Base-by-base conservation (phyloP, 1,284 basidiomycete species). In the Boletus mariae region DNA sequence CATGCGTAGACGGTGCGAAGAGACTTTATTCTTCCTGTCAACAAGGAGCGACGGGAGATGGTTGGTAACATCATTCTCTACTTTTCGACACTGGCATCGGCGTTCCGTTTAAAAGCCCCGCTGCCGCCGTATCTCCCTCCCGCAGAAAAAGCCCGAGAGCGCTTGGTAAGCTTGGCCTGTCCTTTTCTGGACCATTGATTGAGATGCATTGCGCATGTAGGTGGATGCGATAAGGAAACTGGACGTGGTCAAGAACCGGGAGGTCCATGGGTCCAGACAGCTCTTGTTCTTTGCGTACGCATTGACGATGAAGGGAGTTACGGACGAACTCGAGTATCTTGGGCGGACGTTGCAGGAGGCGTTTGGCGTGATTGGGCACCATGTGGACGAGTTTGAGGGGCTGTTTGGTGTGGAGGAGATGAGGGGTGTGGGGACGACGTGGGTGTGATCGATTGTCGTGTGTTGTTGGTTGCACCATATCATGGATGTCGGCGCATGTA, bases 61-160 rank as follows among this genome's bases (percentile, higher is more conserved):
- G 89, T 86, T 44, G 94, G 94, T 34, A 97, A 94, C 69, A 88
- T 98, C 53, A 88, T 98, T 52, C 81, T 98, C 11, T 94, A 88
- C 69, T 92, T 98, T 69, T 93, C 93, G 29, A 86, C 86, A 0
- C 78, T 99, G 6, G 87, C 92, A 1, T 85, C 92, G 0, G 90
- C 92, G 0, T 94, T 98, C 68, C 78, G 87, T 28, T 78, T 95
- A 29, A 96, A 98, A 62, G 85, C 90, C 4, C 96, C 96, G 0
- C 76, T 99, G 28, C 94, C 96, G 0, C 94, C 96, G 0, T 98
- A 95, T 69, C 82, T 99, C 1, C 96, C 96, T 2, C 94, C 94
- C 0, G 95, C 91, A 0, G 92, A 94, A 62, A 78, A 85, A 57
- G 83, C 92, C 1, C 82, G 95, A 51, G 79, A 86, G 54, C 80